Conservation (phyloP, 331 rosid species). For the Cydonia oblonga region DNA sequence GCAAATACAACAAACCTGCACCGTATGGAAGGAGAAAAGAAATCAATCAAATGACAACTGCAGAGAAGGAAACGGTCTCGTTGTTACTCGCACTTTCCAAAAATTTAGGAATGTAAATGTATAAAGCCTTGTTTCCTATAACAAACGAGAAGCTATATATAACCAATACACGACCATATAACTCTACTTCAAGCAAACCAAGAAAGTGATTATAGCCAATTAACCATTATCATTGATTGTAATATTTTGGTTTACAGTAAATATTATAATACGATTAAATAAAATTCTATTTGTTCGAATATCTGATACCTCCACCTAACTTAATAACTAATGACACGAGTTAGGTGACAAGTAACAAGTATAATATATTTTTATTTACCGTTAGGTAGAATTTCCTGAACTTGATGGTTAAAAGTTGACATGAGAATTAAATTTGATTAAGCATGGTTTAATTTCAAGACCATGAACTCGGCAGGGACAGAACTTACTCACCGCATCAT, state of each 20-base stretch:
- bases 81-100: not conserved
- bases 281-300: not conserved
- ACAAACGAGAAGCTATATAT: not conserved
- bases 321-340: not conserved
- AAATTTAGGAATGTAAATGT: not conserved
- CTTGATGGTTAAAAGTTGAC: not conserved
- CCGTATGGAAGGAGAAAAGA: not conserved
- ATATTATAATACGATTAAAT: too few species aligned
- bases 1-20: constrained; percentile 85
- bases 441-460: not conserved
- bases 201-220: not conserved
- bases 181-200: not conserved
- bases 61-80: not conserved
- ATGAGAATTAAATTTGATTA: not conserved
- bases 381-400: not conserved
- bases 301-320: not conserved
- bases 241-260: not conserved
- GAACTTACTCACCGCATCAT: constrained; percentile 55
- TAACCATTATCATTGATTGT: not conserved
- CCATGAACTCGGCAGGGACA: not conserved
- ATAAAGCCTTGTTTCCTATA: not conserved
- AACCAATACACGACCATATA: not conserved
- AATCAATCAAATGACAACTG: not conserved
- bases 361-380: not conserved
- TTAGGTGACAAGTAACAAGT: not conserved